These are phyloP conservation scores for Fusarium paranaense DNA, from an alignment of 2,329 filamentous ascomycete species.

Conservation along the genomic window DNA sequence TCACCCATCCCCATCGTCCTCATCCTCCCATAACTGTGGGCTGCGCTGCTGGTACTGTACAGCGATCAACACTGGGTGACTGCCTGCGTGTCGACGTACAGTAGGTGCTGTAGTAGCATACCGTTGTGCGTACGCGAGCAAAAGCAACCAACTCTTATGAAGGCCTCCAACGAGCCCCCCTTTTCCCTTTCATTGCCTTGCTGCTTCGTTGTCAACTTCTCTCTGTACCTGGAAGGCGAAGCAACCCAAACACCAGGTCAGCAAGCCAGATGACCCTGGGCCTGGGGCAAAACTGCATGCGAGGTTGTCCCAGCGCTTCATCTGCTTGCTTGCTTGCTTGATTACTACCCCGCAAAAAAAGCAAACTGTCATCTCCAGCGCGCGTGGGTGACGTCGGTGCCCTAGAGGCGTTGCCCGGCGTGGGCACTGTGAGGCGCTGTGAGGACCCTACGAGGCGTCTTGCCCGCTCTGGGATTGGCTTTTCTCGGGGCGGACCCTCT, in stretches of 20 bases:
- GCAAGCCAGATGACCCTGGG: conserved; percentile 2
- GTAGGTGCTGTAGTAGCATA: background rate
- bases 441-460: conserved; percentile 19
- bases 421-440: conserved; percentile 12
- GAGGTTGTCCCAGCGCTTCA: conserved; percentile 16
- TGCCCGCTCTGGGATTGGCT: conserved; percentile 26
- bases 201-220: conserved; percentile 8
- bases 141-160: background rate
- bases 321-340: background rate
- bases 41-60: conserved; percentile 3
- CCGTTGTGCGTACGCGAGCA: background rate
- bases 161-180: background rate
- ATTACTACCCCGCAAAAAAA: conserved; percentile 39
- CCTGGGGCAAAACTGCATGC: conserved; percentile 13
- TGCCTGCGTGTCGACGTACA: background rate
- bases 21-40: background rate
- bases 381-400: conserved; percentile 39
- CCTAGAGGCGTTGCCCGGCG: conserved; percentile 12
- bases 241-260: background rate
- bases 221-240: conserved; percentile 24
- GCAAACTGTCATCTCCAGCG: conserved; percentile 14
- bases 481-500: conserved; percentile 22
- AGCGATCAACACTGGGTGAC: conserved; percentile 11
- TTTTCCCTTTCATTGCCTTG: conserved; percentile 3
- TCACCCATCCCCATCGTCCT: background rate